Evolutionary conservation across 345 rosid species (phyloP), one percentile per base, ranked within the genome.

Genomic region (Acer yangbiense): DNA sequence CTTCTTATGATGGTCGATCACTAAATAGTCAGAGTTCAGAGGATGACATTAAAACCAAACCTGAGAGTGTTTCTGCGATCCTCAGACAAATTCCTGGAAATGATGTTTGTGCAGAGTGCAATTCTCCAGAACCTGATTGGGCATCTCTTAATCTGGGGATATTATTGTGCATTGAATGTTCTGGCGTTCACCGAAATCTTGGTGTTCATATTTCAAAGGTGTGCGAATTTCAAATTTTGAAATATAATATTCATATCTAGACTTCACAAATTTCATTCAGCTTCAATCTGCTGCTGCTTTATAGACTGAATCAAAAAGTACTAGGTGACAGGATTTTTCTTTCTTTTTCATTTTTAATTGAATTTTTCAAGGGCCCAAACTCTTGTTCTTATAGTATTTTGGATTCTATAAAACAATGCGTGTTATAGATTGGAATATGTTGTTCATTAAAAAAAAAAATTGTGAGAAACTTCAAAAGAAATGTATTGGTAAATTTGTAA

Each of bases 171-270:
- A 94, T 92, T 4, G 93, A 92, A 81, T 94, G 97, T 81, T 94
- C 98, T 76, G 96, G 98, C 63, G 91, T 91, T 81, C 98, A 92
- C 63, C 89, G 97, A 79, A 94, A 92, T 83, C 96, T 92, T 48
- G 98, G 98, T 8, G 97, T 94, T 81, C 98, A 91, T 81, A 86
- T 92, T 74, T 94, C 98, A 68, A 94, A 94, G 97, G 98, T 91
- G 78, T 77, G 48, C 12, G 71, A 20, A 41, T 73, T 80, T 69
- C 73, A 14, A 68, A 70, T 18, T 46, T 27, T 14, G 5, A 16
- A 23, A 50, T 4, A 23, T 48, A 25, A 50, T 46, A 27, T 50
- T 44, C 32, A 21, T 9, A 44, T 27, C 69, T 10, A 65, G 69
- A 4, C 35, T 69, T 21, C 1, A 6, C 58, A 69, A 20, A 43